These are phyloP conservation scores for Eragrostis tef DNA, from an alignment of 202 grass and related monocot species.

Conservation along the genomic window DNA sequence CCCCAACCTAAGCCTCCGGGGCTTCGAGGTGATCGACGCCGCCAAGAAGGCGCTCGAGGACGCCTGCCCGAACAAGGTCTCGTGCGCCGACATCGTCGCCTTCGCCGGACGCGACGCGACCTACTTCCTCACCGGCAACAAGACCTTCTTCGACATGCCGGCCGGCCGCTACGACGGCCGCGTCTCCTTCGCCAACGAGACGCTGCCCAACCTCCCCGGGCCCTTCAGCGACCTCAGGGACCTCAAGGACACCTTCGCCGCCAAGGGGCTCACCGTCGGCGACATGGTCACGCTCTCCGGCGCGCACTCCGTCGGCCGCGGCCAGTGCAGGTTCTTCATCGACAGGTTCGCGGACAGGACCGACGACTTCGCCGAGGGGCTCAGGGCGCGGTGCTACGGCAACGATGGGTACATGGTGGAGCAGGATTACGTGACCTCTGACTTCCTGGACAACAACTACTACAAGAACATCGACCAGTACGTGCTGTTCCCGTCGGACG, in stretches of 20 bases:
- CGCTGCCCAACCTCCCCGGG: conserved; percentile 44
- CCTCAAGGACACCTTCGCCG: conserved; percentile 46
- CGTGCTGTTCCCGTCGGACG: conserved; percentile 31
- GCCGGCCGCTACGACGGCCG: conserved; percentile 53
- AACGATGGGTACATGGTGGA: background rate
- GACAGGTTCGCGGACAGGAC: conserved; percentile 16
- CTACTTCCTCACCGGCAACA: conserved; percentile 46
- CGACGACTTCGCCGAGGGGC: background rate
- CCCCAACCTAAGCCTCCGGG: conserved; percentile 46
- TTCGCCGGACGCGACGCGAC: conserved; percentile 64
- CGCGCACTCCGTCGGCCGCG: conserved; percentile 38
- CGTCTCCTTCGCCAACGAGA: conserved; percentile 48
- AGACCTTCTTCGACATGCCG: conserved; percentile 45
- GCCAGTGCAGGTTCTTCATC: conserved; percentile 35
- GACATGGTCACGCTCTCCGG: conserved; percentile 53
- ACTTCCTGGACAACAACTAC: conserved; percentile 51
- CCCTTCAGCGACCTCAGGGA: conserved; percentile 44
- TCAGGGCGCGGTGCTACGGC: conserved; percentile 28
- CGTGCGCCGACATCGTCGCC: conserved; percentile 67
- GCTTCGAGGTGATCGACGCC: conserved; percentile 62
- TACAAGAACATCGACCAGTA: conserved; percentile 39
- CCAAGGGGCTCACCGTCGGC: conserved; percentile 32
- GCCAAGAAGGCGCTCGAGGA: conserved; percentile 55
- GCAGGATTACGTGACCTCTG: conserved; percentile 42
- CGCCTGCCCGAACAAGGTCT: conserved; percentile 43